These are phyloP conservation scores for Hymenotorrendiella dingleyae DNA, from an alignment of 2,329 filamentous ascomycete species.

Conservation along the genomic window DNA sequence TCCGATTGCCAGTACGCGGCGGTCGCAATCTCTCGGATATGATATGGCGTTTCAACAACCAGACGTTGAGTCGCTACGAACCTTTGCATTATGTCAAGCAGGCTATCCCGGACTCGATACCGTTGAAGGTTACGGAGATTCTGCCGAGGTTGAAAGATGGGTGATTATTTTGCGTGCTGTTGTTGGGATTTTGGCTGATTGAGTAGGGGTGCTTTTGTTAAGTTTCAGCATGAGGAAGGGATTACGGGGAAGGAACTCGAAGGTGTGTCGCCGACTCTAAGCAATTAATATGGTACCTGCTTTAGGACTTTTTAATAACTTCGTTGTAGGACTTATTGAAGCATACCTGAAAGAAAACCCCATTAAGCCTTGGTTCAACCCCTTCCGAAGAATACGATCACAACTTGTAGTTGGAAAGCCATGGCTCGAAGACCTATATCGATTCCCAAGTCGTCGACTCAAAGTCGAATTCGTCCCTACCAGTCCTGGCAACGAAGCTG, in stretches of 20 bases:
- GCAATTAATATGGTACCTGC: no score
- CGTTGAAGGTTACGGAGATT: constrained; percentile 72
- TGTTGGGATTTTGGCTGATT: constrained; percentile 1
- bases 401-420: constrained; percentile 76
- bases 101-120: constrained; percentile 55
- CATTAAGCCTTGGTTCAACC: constrained; percentile 86
- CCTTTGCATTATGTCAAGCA: constrained; percentile 49
- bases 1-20: constrained; percentile 44
- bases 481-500: constrained; percentile 61
- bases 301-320: neutral
- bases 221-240: constrained; percentile 54
- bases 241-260: constrained; percentile 50
- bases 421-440: constrained; percentile 89
- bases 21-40: constrained; percentile 41
- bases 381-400: constrained; percentile 64
- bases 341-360: constrained; percentile 62
- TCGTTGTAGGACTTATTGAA: constrained; percentile 40
- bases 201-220: constrained; percentile 73
- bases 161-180: constrained; percentile 1
- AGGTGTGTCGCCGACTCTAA: no score
- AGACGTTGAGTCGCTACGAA: constrained; percentile 46
- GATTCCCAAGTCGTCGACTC: constrained; percentile 69
- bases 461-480: constrained; percentile 80
- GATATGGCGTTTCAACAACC: constrained; percentile 45
- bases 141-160: constrained; percentile 84